phyloP scores from a whole-genome alignment of 495 filamentous ascomycete genomes.

The Xylaria intraflava region DNA sequence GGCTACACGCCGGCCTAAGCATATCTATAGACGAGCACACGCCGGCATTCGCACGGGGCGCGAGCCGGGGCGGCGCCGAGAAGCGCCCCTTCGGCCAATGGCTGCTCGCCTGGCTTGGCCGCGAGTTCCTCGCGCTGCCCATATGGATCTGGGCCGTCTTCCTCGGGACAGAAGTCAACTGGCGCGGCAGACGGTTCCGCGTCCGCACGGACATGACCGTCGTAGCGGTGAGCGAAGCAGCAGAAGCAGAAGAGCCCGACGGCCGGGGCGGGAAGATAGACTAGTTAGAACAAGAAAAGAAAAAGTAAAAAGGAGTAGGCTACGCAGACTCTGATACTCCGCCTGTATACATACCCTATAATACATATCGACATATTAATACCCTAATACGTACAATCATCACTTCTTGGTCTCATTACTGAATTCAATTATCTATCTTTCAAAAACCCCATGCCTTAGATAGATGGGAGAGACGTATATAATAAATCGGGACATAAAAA shows the following conservation, averaged over 20 bases:
- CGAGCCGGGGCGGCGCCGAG: constrained; percentile 29
- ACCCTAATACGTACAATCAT: too few species aligned
- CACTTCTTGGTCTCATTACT: too few species aligned
- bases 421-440: too few species aligned
- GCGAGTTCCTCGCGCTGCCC: constrained; percentile 74
- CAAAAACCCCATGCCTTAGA: too few species aligned
- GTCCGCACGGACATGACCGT: constrained; percentile 84
- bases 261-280: constrained; percentile 20
- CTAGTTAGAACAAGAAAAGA: constrained; percentile 1
- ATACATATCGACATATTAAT: background rate
- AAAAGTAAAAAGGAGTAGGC: too few species aligned
- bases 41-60: constrained; percentile 60
- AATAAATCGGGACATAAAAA: too few species aligned
- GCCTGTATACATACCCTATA: background rate
- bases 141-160: constrained; percentile 85
- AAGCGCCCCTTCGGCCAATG: constrained; percentile 60
- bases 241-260: background rate
- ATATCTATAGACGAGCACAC: constrained; percentile 68
- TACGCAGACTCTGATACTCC: background rate
- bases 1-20: constrained; percentile 61
- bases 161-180: constrained; percentile 74
- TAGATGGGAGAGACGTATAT: too few species aligned
- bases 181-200: constrained; percentile 76
- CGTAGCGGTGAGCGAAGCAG: constrained; percentile 32
- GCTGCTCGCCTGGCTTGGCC: constrained; percentile 76